Evolutionary conservation across 495 filamentous ascomycete species (phyloP), one percentile per base, ranked within the genome.

Genomic region (Usnea hakonensis): DNA sequence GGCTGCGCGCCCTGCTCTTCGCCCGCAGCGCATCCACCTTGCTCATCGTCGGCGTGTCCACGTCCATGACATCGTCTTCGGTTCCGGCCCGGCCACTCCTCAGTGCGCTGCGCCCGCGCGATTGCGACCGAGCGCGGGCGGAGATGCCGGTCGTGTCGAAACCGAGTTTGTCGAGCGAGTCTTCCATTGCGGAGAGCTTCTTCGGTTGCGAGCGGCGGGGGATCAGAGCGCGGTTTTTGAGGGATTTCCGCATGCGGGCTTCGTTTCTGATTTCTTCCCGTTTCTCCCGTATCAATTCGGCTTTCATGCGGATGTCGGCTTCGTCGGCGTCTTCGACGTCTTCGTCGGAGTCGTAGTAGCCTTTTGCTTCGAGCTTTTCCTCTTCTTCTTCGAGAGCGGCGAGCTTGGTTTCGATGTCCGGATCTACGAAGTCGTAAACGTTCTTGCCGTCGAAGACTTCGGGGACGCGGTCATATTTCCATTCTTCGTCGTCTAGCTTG

Each of bases 391-490:
- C 94, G 41, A 98, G 80, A 50, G 91, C 90, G 33, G 85, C 85
- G 43, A 98, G 81, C 76, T 93, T 97, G 62, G 82, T 80, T 67
- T 96, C 94, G 73, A 98, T 97, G 62, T 98, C 94, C 1, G 94
- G 92, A 67, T 97, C 94, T 71, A 97, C 85, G 72, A 87, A 98
- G 72, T 98, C 94, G 78, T 90, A 91, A 37, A 98, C 90, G 75
- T 98, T 97, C 80, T 90, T 90, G 71, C 94, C 94, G 67, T 96
- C 85, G 76, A 89, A 87, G 44, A 93, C 79, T 73, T 98, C 95
- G 32, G 95, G 95, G 16, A 97, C 87, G 75, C 88, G 93, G 78
- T 98, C 94, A 70, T 95, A 81, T 72, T 95, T 96, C 94, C 93
- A 97, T 19, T 94, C 89, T 30, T 86, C 82, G 69, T 96, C 79